Evolutionary conservation across 345 rosid genomes (phyloP), one percentile per base, ranked within the genome.

Genomic region (Populus deltoides): DNA sequence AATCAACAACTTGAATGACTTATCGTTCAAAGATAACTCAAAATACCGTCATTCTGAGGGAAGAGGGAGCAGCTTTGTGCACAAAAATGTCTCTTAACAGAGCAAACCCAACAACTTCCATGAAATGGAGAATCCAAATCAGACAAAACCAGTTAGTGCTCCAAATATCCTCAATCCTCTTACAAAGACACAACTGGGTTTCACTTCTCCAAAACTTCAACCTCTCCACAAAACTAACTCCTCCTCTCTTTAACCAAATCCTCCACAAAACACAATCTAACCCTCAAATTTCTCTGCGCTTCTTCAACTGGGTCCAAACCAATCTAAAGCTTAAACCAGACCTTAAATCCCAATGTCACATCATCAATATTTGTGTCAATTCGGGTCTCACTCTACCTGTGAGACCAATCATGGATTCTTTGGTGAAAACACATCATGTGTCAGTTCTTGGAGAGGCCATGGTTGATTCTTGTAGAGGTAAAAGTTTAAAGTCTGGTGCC

Each of bases 291-390:
- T 79, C 92, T 43, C 86, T 93, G 31, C 51, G 72, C 76, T 92
- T 93, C 90, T 92, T 88, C 90, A 85, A 87, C 67, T 89, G 87
- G 87, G 89, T 83, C 22, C 75, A 68, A 75, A 57, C 84, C 57
- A 74, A 86, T 80, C 85, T 88, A 36, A 85, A 83, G 20, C 86
- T 93, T 29, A 83, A 88, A 1, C 94, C 90, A 5, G 90, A 88
- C 86, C 86, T 93, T 53, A 80, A 69, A 47, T 84, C 91, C 13
- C 87, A 82, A 33, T 93, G 93, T 66, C 84, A 77, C 8, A 71
- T 86, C 22, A 82, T 86, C 84, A 83, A 66, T 4, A 71, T 85
- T 17, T 83, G 83, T 41, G 2, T 82, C 18, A 77, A 73, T 11
- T 76, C 89, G 63, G 87, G 81, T 70, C 83, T 81, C 18, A 39